These are phyloP conservation scores for Coprinellus micaceus DNA, from an alignment of 768 basidiomycete genomes.

Conservation along the genomic window DNA sequence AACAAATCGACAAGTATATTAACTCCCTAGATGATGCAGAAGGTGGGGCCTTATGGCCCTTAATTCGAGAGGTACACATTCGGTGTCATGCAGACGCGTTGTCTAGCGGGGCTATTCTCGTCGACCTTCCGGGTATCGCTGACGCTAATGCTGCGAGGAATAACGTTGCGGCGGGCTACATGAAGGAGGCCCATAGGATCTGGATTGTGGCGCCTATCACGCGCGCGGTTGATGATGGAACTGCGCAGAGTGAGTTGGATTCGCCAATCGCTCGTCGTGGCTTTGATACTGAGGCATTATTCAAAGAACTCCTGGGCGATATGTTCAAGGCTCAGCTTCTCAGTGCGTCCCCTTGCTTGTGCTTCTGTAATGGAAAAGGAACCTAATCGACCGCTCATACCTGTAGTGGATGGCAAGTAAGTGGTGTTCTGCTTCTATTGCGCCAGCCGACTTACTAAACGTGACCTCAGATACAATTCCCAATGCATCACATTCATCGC, in stretches of 20 bases:
- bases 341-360: constrained; percentile 37
- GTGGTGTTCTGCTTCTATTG: constrained; percentile 21
- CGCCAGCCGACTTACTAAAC: not conserved
- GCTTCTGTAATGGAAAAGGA: not conserved
- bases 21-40: too few species aligned
- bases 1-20: constrained; percentile 50
- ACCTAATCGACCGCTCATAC: too few species aligned
- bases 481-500: constrained; percentile 55
- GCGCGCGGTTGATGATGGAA: constrained; percentile 60
- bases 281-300: too few species aligned
- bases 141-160: constrained; percentile 63
- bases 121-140: constrained; percentile 62
- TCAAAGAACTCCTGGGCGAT: constrained; percentile 57
- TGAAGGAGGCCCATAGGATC: constrained; percentile 60
- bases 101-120: constrained; percentile 53
- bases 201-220: constrained; percentile 65
- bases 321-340: constrained; percentile 60
- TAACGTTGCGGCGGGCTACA: constrained; percentile 59
- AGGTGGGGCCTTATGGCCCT: constrained; percentile 46
- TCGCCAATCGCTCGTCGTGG: too few species aligned
- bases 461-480: constrained; percentile 44
- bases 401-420: constrained; percentile 61
- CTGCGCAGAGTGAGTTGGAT: constrained; percentile 44
- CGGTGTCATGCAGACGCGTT: constrained; percentile 48
- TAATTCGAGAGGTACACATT: constrained; percentile 60